Conservation (phyloP, 2,329 filamentous ascomycete genomes). For the Simplicillium sp. region DNA sequence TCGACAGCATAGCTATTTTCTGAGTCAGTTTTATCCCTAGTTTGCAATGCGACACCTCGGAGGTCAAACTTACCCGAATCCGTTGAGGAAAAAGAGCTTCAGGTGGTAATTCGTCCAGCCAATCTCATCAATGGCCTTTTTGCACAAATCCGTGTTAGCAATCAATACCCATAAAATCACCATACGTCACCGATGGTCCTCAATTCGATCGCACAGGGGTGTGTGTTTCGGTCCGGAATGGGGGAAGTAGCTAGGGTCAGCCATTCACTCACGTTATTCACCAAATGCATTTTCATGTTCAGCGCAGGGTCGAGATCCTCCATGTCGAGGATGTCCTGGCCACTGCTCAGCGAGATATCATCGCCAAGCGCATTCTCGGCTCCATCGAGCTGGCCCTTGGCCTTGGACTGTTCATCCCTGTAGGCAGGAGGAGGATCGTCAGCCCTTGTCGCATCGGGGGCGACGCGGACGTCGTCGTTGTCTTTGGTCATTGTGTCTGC, state of each 20-base stretch:
- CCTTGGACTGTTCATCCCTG: not conserved
- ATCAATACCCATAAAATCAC: not conserved
- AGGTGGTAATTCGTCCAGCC: slow-evolving; percentile 50
- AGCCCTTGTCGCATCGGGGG: too few relatives aligned
- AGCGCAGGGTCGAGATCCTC: slow-evolving; percentile 53
- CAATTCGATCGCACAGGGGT: not conserved
- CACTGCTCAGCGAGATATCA: slow-evolving; percentile 11
- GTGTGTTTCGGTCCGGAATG: not conserved
- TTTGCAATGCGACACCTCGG: not conserved
- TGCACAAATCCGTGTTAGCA: not conserved
- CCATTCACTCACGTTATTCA: slow-evolving; percentile 49
- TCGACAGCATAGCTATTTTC: slow-evolving; percentile 34
- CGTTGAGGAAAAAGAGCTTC: slow-evolving; percentile 53
- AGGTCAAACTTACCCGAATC: slow-evolving; percentile 36
- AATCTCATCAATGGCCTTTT: slow-evolving; percentile 44
- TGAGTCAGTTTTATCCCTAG: slow-evolving; percentile 12
- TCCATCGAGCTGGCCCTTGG: slow-evolving; percentile 4
- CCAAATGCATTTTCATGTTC: slow-evolving; percentile 57
- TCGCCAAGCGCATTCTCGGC: slow-evolving; percentile 1
- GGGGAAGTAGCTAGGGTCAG: not conserved
- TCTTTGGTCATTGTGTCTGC: not conserved
- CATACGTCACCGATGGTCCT: not conserved
- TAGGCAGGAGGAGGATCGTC: not conserved
- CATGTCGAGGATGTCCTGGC: slow-evolving; percentile 42
- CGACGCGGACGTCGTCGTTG: slow-evolving; percentile 1